Evolutionary conservation across 164 flowering plant genomes (phyloP), one percentile per base, ranked within the genome.

Genomic region (Berberis vulgaris): DNA sequence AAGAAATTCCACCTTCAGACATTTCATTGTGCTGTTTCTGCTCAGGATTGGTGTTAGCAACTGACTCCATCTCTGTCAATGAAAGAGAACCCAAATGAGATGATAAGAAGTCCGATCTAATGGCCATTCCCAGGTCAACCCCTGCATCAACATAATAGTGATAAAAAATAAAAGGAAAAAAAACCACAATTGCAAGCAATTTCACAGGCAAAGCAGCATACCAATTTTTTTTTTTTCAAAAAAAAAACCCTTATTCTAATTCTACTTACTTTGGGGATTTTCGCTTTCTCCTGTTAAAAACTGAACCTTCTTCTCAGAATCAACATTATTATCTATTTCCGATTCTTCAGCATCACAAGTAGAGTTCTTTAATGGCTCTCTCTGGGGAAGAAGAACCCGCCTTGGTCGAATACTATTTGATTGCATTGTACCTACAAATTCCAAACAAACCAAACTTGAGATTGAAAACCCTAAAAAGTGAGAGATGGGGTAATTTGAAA

Each of bases 31-130:
- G 78, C 8, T 78, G 81, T 73, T 74, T 81, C 60, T 59, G 11
- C 40, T 81, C 86, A 43, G 78, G 77, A 66, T 67, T 67, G 60
- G 58, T 63, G 67, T 68, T 73, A 41, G 59, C 68, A 64, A 75
- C 81, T 81, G 78, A 79, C 47, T 79, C 88, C 76, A 77, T 81
- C 71, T 88, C 97, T 88, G 94, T 74, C 82, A 87, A 86, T 74
- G 85, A 78, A 88, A 88, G 88, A 78, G 84, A 82, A 85, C 73
- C 69, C 77, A 85, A 58, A 80, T 85, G 81, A 88, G 87, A 81
- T 54, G 79, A 76, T 63, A 86, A 80, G 68, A 79, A 73, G 74
- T 77, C 79, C 72, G 64, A 73, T 75, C 74, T 73, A 80, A 83
- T 78, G 86, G 83, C 81, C 89, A 78, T 72, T 73, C 62, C 64